A percentile compares a stretch with the other conserved stretches of the same genome.
Evolutionary conservation across 1,284 basidiomycete species (phyloP).

Genomic region (Apiotrichum laibachii): DNA sequence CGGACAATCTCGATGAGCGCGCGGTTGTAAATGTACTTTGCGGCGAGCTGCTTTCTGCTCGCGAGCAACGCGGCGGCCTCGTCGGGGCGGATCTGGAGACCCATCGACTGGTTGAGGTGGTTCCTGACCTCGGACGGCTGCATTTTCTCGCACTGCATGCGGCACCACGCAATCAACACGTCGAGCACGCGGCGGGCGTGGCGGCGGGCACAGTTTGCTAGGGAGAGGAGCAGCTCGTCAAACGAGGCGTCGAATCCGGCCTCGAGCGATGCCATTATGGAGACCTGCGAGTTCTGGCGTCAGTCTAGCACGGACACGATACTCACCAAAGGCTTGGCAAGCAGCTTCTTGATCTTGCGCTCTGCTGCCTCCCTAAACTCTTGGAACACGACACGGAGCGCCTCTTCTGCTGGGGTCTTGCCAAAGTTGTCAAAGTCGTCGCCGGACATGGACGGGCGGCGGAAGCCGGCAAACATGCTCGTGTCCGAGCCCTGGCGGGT

Average conservation of each 20-base stretch:
- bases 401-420: constrained; percentile 75
- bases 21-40: constrained; percentile 83
- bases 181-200: constrained; percentile 81
- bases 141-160: constrained; percentile 68
- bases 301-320: constrained; percentile 5
- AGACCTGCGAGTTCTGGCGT: constrained; percentile 64
- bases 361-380: constrained; percentile 76
- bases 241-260: constrained; percentile 70
- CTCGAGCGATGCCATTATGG: constrained; percentile 66
- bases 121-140: constrained; percentile 52
- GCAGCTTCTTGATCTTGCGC: constrained; percentile 68
- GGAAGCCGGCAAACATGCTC: constrained; percentile 30
- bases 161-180: constrained; percentile 82
- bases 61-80: constrained; percentile 64
- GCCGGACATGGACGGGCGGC: constrained; percentile 31
- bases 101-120: constrained; percentile 39
- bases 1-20: constrained; percentile 75
- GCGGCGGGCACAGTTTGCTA: constrained; percentile 81
- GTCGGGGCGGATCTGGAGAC: constrained; percentile 41
- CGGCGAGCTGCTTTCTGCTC: constrained; percentile 72
- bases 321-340: constrained; percentile 66
- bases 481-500: constrained; percentile 42
- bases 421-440: constrained; percentile 33
- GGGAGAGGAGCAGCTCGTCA: constrained; percentile 73
- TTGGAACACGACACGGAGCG: constrained; percentile 78